Evolutionary conservation across 2,329 filamentous ascomycete genomes (phyloP), one percentile per base, ranked within the genome.

Genomic region (Paracamarosporium sp.): DNA sequence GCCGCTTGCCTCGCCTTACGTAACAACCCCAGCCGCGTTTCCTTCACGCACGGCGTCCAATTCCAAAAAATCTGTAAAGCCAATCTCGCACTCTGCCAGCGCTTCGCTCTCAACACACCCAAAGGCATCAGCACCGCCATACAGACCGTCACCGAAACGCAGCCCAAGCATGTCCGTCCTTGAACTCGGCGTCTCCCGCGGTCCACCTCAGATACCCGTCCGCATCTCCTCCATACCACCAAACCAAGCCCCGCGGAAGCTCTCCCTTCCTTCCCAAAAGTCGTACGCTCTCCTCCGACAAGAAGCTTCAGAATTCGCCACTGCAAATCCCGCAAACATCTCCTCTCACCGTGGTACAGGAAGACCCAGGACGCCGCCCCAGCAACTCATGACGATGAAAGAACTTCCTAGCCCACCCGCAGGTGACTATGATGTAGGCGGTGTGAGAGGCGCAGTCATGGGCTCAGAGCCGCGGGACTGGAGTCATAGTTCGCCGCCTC

Each of bases 221-320:
- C 67, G 73, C 8, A 75, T 75, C 20, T 73, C 70, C 12, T 72
- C 68, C 25, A 75, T 76, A 13, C 73, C 73, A 3, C 50, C 68
- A 1, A 68, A 75, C 44, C 68, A 61, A 12, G 64, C 68, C 48
- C 68, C 73, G 2, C 69, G 73, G 17, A 76, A 76, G 44, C 57
- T 76, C 1, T 72, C 71, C 12, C 53, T 76, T 11, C 64, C 62
- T 2, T 30, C 28, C 8, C 57, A 53, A 58, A 68, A 41, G 56
- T 68, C 50, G 52, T 65, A 46, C 65, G 53, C 38, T 51, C 53
- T 68, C 58, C 56, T 60, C 57, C 40, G 50, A 3, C 30, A 53
- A 27, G 50, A 53, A 35, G 17, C 27, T 5, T 13, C 38, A 20
- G 40, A 44, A 56, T 25, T 22, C 53, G 22, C n/a, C 4, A 6